Evolutionary conservation across 1,139 yeast genomes (phyloP).

Genomic region (Protomyces inouyei): DNA sequence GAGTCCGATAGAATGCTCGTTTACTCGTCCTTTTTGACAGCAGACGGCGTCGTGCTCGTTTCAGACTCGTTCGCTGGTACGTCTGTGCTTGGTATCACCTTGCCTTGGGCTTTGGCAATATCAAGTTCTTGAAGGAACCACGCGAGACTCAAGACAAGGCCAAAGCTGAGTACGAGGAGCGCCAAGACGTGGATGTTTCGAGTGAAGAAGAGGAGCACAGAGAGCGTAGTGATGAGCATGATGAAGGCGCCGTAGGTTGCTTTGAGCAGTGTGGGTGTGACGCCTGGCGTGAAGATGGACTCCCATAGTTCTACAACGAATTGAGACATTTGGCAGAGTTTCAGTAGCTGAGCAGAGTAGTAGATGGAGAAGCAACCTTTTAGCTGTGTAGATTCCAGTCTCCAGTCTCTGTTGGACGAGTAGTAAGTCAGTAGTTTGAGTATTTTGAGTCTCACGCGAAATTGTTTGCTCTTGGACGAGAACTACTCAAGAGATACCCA

Average conservation of each 20-base stretch:
- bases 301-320: constrained; percentile 74
- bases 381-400: no score
- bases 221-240: constrained; percentile 51
- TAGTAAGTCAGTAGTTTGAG: no score
- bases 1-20: background rate
- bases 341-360: background rate
- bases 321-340: constrained; percentile 35
- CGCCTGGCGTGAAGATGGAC: constrained; percentile 89
- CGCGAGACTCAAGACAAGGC: constrained; percentile 37
- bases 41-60: background rate
- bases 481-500: background rate
- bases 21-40: background rate
- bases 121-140: constrained; percentile 23
- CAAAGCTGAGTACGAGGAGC: constrained; percentile 62
- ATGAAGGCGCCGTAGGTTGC: constrained; percentile 74
- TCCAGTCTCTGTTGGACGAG: no score
- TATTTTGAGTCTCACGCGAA: no score
- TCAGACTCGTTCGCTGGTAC: background rate
- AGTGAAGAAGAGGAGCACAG: constrained; percentile 57
- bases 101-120: constrained; percentile 10
- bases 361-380: background rate
- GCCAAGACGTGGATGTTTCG: constrained; percentile 64
- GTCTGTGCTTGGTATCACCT: background rate
- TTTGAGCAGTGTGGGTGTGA: constrained; percentile 74
- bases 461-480: no score